Evolutionary conservation across 1,139 yeast genomes (phyloP).

Genomic region (Diutina ranongensis): DNA sequence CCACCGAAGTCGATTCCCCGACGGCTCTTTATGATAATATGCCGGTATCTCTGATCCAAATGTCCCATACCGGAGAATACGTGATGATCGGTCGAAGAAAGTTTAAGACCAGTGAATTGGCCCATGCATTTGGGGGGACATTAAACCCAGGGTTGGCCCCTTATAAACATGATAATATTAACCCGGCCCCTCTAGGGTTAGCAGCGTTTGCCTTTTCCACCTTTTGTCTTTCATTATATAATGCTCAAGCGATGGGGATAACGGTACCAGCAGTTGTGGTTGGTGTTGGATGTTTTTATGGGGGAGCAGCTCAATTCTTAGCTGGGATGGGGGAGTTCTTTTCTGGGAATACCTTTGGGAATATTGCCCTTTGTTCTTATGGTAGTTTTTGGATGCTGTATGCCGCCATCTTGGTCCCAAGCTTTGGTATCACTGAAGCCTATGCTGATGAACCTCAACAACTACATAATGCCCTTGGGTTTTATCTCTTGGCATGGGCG

Average conservation of each 20-base stretch:
- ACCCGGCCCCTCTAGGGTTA: slow-evolving; percentile 55
- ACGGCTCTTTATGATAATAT: neutral
- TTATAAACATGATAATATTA: slow-evolving; percentile 27
- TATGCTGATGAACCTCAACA: slow-evolving; percentile 33
- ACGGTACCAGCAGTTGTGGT: slow-evolving; percentile 35
- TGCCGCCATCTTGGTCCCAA: slow-evolving; percentile 44
- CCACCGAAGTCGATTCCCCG: neutral
- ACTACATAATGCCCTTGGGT: slow-evolving; percentile 42
- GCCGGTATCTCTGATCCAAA: slow-evolving; percentile 3
- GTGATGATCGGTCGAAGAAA: slow-evolving; percentile 22
- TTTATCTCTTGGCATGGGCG: slow-evolving; percentile 56
- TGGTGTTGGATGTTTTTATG: slow-evolving; percentile 39
- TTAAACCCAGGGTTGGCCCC: slow-evolving; percentile 29
- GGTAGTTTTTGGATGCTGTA: slow-evolving; percentile 71
- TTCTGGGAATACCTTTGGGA: slow-evolving; percentile 55
- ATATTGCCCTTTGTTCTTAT: slow-evolving; percentile 54
- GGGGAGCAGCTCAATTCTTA: slow-evolving; percentile 53
- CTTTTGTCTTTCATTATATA: slow-evolving; percentile 35
- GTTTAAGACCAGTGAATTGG: slow-evolving; percentile 25
- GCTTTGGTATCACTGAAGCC: slow-evolving; percentile 42
- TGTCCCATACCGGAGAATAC: slow-evolving; percentile 11
- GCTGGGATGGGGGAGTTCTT: slow-evolving; percentile 59
- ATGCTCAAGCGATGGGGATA: slow-evolving; percentile 43
- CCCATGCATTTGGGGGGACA: slow-evolving; percentile 31
- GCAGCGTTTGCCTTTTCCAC: slow-evolving; percentile 42